Conservation (phyloP, 2,329 filamentous ascomycete species). For the Penicillium sp. region DNA sequence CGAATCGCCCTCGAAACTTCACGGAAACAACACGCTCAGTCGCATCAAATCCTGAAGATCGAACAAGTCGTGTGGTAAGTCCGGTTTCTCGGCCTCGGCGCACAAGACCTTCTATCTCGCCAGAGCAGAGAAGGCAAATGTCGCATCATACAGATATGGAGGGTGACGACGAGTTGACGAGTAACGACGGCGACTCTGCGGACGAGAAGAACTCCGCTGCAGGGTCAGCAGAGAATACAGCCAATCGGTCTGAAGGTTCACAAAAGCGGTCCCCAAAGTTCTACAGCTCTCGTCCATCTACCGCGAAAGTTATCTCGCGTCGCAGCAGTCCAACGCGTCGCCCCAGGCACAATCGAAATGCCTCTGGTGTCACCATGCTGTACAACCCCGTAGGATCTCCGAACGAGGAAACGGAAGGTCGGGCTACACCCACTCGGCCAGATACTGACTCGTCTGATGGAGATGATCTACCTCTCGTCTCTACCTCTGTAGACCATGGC, state of each 20-base stretch:
- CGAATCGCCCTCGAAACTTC: conserved; percentile 45
- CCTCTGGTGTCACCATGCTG: conserved; percentile 81
- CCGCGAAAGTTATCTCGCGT: conserved; percentile 44
- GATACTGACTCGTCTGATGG: conserved; percentile 34
- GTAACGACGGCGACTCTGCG: conserved; percentile 64
- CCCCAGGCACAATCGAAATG: conserved; percentile 66
- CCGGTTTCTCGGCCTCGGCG: conserved; percentile 42
- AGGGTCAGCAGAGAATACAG: conserved; percentile 18
- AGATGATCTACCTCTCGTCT: conserved; percentile 41
- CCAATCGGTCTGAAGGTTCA: conserved; percentile 15
- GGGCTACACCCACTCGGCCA: conserved; percentile 21
- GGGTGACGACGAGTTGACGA: conserved; percentile 86
- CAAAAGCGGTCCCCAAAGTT: conserved; percentile 35
- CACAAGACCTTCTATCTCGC: conserved; percentile 25
- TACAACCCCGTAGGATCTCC: conserved; percentile 66
- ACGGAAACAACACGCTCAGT: conserved; percentile 56
- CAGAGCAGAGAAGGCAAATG: conserved; percentile 44
- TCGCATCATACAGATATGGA: conserved; percentile 75
- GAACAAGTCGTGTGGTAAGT: conserved; percentile 33
- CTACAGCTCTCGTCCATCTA: conserved; percentile 43
- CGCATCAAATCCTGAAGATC: conserved; percentile 60
- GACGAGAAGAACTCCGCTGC: conserved; percentile 27
- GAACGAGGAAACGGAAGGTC: conserved; percentile 39
- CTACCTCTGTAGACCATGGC: conserved; percentile 37
- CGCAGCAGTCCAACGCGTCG: conserved; percentile 38